phyloP scores from a whole-genome alignment of 1,139 yeast genomes.

The Insectozyma bohioensis region DNA sequence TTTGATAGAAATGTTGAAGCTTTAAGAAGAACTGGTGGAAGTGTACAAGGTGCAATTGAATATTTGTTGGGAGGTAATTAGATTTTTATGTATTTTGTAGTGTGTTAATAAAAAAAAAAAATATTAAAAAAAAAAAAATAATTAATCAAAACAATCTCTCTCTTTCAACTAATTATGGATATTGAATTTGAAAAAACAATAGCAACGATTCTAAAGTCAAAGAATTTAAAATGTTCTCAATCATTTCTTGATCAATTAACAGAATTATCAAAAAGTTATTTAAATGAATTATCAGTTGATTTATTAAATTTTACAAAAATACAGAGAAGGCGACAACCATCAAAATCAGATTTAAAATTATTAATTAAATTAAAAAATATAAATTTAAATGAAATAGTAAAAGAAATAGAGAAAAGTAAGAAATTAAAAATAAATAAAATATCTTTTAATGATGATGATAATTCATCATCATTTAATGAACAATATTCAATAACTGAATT shows the following conservation, averaged over 20 bases:
- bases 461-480: conserved; percentile 42
- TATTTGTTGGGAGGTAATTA: conserved; percentile 45
- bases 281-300: conserved; percentile 46
- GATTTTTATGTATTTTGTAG: conserved; percentile 35
- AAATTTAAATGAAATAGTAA: conserved; percentile 42
- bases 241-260: conserved; percentile 50
- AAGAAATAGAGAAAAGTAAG: conserved; percentile 28
- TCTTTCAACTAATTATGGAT: conserved; percentile 21
- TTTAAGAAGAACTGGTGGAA: conserved; percentile 91
- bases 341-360: conserved; percentile 56
- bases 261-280: conserved; percentile 48
- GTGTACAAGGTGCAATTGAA: conserved; percentile 95
- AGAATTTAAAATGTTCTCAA: conserved; percentile 35
- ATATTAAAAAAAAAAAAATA: conserved; percentile 1
- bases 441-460: conserved; percentile 5
- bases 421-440: conserved; percentile 6
- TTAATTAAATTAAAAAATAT: conserved; percentile 49
- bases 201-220: conserved; percentile 34
- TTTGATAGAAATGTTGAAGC: conserved; percentile 92
- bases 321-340: conserved; percentile 67
- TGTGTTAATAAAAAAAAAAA: conserved; percentile 9
- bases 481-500: conserved; percentile 50
- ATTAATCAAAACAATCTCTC: background rate
- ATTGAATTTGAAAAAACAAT: conserved; percentile 34
- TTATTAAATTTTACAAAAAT: conserved; percentile 57